Evolutionary conservation across 1,284 basidiomycete species (phyloP), one percentile per base, ranked within the genome.

Genomic region (Ceratobasidium sp.): DNA sequence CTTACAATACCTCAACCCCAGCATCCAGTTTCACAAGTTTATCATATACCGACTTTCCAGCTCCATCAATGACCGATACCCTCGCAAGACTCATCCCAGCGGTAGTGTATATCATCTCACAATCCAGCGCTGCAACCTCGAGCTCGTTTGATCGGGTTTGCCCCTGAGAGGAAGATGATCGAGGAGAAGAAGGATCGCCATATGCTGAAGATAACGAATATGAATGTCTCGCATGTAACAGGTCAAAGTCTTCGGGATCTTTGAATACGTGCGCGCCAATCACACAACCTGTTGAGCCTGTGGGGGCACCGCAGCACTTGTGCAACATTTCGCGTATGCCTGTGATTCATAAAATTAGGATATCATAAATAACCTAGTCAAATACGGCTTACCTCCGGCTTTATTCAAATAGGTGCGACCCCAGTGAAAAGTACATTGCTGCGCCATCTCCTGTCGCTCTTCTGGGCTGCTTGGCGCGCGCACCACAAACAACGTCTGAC

Each of bases 61-160:
- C 82, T 8, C 90, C 90, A 79, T 96, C 92, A 1, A 98, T 89
- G 3, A 96, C 88, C 0, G 96, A 97, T 0, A 97, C 90, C 6
- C 96, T 89, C 3, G 95, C 96, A 7, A 97, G 89, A 29, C 91
- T 89, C 85, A 94, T 89, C 0, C 96, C 96, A 5, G 92, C 92
- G 0, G 95, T 96, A 0, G 94, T 94, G 83, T 95, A 96, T 31
- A 97, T 87, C 93, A 98, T 95, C 82, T 98, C 96, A 81, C 86
- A 87, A 76, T 87, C 86, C 76, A 87, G 80, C 0, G 83, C 86
- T 6, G 84, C 93, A 97, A 82, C 47, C 14, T 78, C 74, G 72
- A 67, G 60, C 62, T 60, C 29, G 54, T 14, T 36, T 59, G 51
- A 65, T 59, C 76, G 66, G 45, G 77, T 65, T 41, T 50, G 63